Conservation (phyloP, 768 basidiomycete genomes). For the Russula vinacea region DNA sequence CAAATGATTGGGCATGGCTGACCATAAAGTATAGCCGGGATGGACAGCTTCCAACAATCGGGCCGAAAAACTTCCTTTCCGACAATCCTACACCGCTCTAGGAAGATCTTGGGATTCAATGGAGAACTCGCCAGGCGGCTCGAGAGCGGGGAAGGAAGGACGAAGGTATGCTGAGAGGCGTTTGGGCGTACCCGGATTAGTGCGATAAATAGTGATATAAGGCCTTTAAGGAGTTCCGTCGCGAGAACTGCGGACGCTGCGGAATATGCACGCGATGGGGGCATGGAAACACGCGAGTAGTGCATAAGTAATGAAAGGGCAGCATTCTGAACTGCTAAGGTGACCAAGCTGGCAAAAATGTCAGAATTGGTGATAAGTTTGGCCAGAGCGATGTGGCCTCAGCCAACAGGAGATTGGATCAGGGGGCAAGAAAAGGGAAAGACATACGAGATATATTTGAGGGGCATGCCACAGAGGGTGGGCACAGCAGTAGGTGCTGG, state of each 20-base stretch:
- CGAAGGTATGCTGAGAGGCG: slow-evolving; percentile 35
- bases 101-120: slow-evolving; percentile 38
- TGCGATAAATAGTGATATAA: slow-evolving; percentile 85
- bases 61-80: slow-evolving; percentile 72
- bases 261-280: slow-evolving; percentile 76
- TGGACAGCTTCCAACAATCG: slow-evolving; percentile 97
- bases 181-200: slow-evolving; percentile 54
- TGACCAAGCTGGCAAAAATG: slow-evolving; percentile 54
- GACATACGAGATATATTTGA: slow-evolving; percentile 79
- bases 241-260: slow-evolving; percentile 93
- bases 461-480: slow-evolving; percentile 61
- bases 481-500: slow-evolving; percentile 44
- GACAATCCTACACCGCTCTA: slow-evolving; percentile 53
- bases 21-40: slow-evolving; percentile 94
- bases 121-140: slow-evolving; percentile 37
- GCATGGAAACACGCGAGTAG: slow-evolving; percentile 82
- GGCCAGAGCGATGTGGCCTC: neutral
- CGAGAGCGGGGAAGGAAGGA: slow-evolving; percentile 29
- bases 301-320: slow-evolving; percentile 92
- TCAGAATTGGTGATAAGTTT: neutral
- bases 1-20: slow-evolving; percentile 28
- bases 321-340: slow-evolving; percentile 92
- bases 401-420: neutral
- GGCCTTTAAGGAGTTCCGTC: slow-evolving; percentile 90
- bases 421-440: slow-evolving; percentile 1